Evolutionary conservation across 805 yeast genomes (phyloP).

Genomic region (Cyberlindnera mycetangii): DNA sequence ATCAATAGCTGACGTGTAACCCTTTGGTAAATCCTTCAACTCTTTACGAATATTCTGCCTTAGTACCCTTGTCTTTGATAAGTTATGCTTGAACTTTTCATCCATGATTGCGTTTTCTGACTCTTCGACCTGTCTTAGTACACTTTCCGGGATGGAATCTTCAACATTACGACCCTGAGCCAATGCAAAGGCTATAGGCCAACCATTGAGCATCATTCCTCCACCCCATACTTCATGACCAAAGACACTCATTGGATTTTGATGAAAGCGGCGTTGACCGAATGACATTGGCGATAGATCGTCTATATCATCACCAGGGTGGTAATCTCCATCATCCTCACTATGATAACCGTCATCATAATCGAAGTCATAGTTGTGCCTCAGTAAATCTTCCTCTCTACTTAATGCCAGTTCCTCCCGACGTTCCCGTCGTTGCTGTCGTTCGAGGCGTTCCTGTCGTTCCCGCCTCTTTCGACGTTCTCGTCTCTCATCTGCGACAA

Average conservation of each 20-base stretch:
- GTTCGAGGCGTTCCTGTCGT: too few species aligned
- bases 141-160: conserved; percentile 14
- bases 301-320: conserved; percentile 7
- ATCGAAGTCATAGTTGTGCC: background rate
- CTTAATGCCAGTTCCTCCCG: too few species aligned
- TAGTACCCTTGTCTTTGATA: conserved; percentile 2
- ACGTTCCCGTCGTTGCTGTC: too few species aligned
- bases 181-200: too few species aligned
- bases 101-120: conserved; percentile 21
- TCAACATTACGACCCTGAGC: conserved; percentile 12
- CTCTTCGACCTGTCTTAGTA: conserved; percentile 18
- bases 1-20: conserved; percentile 27
- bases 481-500: conserved; percentile 1
- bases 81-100: conserved; percentile 11
- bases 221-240: too few species aligned
- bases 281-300: too few species aligned
- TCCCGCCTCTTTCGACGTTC: too few species aligned
- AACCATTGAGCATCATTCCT: background rate
- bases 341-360: background rate
- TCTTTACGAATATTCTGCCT: background rate
- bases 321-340: conserved; percentile 11
- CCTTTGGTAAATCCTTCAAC: background rate
- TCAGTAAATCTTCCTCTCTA: too few species aligned
- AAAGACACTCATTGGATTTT: too few species aligned
- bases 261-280: too few species aligned